phyloP scores from a whole-genome alignment of 1,284 basidiomycete genomes.

The Moesziomyces sp. region DNA sequence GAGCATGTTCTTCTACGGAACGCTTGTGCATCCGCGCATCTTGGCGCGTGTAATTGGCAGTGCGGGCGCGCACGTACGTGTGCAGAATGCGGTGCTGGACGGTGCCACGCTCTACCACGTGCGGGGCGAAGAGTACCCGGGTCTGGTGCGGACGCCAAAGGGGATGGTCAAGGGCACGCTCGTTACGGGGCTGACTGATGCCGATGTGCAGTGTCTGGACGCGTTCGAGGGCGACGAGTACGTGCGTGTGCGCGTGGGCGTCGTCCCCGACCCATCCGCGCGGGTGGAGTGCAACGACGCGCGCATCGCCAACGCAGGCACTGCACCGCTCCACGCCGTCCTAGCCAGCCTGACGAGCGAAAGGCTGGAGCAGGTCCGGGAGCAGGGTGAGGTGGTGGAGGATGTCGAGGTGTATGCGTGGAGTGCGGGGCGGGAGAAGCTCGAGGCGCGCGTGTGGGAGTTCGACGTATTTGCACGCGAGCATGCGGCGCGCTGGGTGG shows the following conservation, averaged over 20 bases:
- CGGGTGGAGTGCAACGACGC: slow-evolving; percentile 19
- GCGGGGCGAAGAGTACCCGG: slow-evolving; percentile 48
- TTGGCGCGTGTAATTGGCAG: slow-evolving; percentile 45
- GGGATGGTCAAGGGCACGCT: slow-evolving; percentile 47
- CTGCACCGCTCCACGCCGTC: slow-evolving; percentile 28
- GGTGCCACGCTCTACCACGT: slow-evolving; percentile 42
- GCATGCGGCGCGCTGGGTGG: slow-evolving; percentile 41
- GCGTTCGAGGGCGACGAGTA: slow-evolving; percentile 57
- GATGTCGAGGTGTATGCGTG: slow-evolving; percentile 45
- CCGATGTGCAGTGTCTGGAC: slow-evolving; percentile 45
- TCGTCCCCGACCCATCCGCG: slow-evolving; percentile 20
- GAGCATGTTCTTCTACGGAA: slow-evolving; percentile 56
- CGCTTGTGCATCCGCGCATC: slow-evolving; percentile 53
- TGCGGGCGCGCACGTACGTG: slow-evolving; percentile 22
- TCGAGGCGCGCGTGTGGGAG: slow-evolving; percentile 39
- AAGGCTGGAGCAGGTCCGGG: slow-evolving; percentile 6
- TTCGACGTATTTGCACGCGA: slow-evolving; percentile 45
- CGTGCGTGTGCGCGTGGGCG: slow-evolving; percentile 12
- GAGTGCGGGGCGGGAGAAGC: slow-evolving; percentile 20
- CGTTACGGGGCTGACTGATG: slow-evolving; percentile 33
- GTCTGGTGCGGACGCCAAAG: slow-evolving; percentile 13
- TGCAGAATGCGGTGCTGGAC: slow-evolving; percentile 40
- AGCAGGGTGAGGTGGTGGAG: neutral
- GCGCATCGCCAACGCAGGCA: slow-evolving; percentile 30
- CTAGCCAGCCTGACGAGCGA: slow-evolving; percentile 19